These are phyloP conservation scores for Hypoxylon fuscum DNA, from an alignment of 495 filamentous ascomycete species.

Conservation along the genomic window DNA sequence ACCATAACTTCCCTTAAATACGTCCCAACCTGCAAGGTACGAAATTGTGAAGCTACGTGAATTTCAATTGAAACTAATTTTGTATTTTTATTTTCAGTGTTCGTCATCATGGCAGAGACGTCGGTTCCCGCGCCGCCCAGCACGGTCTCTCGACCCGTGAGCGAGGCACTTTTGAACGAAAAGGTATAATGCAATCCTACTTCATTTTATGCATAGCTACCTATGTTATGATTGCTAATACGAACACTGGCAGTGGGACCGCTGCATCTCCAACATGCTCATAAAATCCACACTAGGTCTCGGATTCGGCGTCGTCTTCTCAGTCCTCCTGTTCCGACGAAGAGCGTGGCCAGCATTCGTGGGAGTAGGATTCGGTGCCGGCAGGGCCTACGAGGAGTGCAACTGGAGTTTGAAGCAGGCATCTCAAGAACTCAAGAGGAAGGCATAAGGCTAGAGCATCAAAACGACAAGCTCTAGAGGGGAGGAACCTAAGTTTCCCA, in stretches of 20 bases:
- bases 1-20: conserved; percentile 7
- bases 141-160: conserved; percentile 74
- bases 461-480: conserved; percentile 11
- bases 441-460: conserved; percentile 39
- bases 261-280: conserved; percentile 93
- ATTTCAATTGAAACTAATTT: conserved; percentile 23
- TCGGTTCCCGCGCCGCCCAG: conserved; percentile 51
- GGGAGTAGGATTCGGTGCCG: conserved; percentile 92
- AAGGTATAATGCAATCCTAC: conserved; percentile 76
- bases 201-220: no score
- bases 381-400: conserved; percentile 95
- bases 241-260: conserved; percentile 82
- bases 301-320: conserved; percentile 97
- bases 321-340: conserved; percentile 96
- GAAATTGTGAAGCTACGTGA: conserved; percentile 12
- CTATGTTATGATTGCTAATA: conserved; percentile 33
- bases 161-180: conserved; percentile 93
- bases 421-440: conserved; percentile 58
- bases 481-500: not conserved
- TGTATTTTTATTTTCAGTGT: conserved; percentile 4
- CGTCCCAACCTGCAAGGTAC: conserved; percentile 11
- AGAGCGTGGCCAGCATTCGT: conserved; percentile 95
- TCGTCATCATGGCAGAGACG: conserved; percentile 54
- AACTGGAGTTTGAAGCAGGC: conserved; percentile 70
- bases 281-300: conserved; percentile 94